Conservation (phyloP, 306 rosid species). For the Vicia villosa region DNA sequence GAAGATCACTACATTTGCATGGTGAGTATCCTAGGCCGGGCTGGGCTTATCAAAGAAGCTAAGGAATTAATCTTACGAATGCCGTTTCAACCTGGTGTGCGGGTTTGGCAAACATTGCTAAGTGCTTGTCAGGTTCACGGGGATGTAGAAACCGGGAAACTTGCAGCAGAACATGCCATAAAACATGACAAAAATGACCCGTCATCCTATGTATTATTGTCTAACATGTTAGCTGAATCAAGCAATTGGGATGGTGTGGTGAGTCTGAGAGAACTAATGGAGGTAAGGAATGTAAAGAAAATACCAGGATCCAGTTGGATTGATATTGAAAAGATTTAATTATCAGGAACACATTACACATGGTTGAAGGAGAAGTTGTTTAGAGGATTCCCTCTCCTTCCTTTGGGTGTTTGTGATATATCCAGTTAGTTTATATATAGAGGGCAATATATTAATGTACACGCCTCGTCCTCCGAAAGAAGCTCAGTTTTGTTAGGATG, state of each 20-base stretch:
- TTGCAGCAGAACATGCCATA: constrained; percentile 60
- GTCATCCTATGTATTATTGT: constrained; percentile 66
- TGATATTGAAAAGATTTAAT: constrained; percentile 30
- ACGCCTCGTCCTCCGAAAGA: not conserved
- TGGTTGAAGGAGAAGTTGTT: not conserved
- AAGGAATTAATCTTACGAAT: constrained; percentile 59
- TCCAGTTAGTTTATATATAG: not conserved
- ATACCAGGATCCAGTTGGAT: constrained; percentile 77
- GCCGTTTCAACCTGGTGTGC: constrained; percentile 61
- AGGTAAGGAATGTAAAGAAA: constrained; percentile 65
- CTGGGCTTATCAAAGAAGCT: constrained; percentile 68
- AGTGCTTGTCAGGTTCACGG: constrained; percentile 71
- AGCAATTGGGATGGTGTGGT: constrained; percentile 63
- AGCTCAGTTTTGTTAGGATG: not conserved
- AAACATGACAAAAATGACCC: constrained; percentile 54
- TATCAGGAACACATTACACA: constrained; percentile 1
- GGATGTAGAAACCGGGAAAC: constrained; percentile 60
- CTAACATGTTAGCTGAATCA: constrained; percentile 67
- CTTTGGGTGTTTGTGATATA: not conserved
- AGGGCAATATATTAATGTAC: not conserved
- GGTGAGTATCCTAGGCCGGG: constrained; percentile 73
- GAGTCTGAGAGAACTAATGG: constrained; percentile 66
- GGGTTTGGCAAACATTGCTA: constrained; percentile 80
- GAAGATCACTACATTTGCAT: constrained; percentile 81
- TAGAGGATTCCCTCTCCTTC: not conserved